A percentile compares a stretch with the other conserved stretches of the same genome.
These are phyloP conservation scores for Clohesyomyces aquaticus DNA, from an alignment of 495 filamentous ascomycete species.

Conservation along the genomic window DNA sequence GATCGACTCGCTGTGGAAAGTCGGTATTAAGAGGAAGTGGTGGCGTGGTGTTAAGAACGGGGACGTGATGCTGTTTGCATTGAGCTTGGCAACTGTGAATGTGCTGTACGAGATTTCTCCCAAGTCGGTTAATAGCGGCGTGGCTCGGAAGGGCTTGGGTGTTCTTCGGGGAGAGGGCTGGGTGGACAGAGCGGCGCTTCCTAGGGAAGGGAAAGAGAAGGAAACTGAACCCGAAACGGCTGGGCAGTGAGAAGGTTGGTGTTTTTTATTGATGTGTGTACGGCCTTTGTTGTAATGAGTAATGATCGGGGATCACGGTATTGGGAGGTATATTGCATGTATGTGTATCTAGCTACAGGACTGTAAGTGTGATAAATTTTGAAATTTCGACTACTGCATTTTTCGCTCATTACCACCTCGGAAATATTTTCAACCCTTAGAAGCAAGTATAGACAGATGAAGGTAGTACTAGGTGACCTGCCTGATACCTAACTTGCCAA, in stretches of 20 bases:
- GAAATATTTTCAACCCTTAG: too few species aligned
- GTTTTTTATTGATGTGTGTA: slow-evolving; percentile 6
- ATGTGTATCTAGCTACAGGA: neutral
- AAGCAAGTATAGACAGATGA: too few species aligned
- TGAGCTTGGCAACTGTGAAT: slow-evolving; percentile 75
- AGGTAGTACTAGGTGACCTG: too few species aligned
- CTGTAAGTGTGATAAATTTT: too few species aligned
- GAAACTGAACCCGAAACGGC: slow-evolving; percentile 41
- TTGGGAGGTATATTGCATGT: slow-evolving; percentile 6
- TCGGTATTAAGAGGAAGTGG: slow-evolving; percentile 80
- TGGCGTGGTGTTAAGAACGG: slow-evolving; percentile 80
- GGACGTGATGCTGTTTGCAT: slow-evolving; percentile 80
- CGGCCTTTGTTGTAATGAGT: slow-evolving; percentile 26
- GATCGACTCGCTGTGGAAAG: slow-evolving; percentile 85
- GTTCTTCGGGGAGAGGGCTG: slow-evolving; percentile 75
- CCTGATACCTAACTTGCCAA: too few species aligned
- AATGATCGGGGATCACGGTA: slow-evolving; percentile 12
- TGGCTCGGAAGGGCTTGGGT: slow-evolving; percentile 72
- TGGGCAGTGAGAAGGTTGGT: slow-evolving; percentile 8
- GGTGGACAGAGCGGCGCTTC: slow-evolving; percentile 48
- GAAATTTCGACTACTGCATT: too few species aligned
- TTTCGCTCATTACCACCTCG: too few species aligned
- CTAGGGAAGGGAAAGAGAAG: slow-evolving; percentile 7
- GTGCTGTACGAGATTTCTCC: slow-evolving; percentile 75
- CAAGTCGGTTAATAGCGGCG: slow-evolving; percentile 65